Conservation (phyloP, 192 early-diverging fungal genomes). For the Geranomyces variabilis region DNA sequence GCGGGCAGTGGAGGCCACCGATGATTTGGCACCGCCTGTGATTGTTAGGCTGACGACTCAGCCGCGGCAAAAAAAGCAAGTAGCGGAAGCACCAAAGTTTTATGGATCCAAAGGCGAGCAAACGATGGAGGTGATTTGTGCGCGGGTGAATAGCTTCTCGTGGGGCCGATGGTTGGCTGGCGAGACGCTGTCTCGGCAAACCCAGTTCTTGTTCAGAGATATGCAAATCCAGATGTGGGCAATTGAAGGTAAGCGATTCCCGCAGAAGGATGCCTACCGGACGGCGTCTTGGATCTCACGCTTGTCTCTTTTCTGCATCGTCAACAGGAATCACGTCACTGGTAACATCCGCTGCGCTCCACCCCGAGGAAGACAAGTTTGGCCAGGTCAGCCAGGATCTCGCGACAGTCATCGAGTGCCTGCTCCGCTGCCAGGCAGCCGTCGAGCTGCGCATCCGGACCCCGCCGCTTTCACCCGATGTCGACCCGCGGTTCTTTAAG, state of each 20-base stretch:
- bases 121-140: conserved; percentile 7
- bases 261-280: neutral
- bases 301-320: neutral
- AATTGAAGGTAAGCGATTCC: conserved; percentile 14
- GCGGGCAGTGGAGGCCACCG: neutral
- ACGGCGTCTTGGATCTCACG: neutral
- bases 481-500: neutral
- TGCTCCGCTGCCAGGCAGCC: conserved; percentile 20
- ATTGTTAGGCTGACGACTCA: neutral
- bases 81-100: neutral
- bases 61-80: neutral
- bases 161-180: conserved; percentile 24
- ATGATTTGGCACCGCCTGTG: neutral
- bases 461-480: conserved; percentile 6
- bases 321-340: conserved; percentile 1
- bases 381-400: conserved; percentile 14
- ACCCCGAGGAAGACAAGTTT: conserved; percentile 26
- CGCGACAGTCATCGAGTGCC: conserved; percentile 1
- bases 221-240: conserved; percentile 27
- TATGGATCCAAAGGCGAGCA: conserved; percentile 13
- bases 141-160: neutral
- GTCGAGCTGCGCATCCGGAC: conserved; percentile 3
- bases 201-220: conserved; percentile 14
- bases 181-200: conserved; percentile 21
- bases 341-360: conserved; percentile 5